phyloP scores from a whole-genome alignment of 176 grass and related monocot genomes.

The Thalia dealbata region DNA sequence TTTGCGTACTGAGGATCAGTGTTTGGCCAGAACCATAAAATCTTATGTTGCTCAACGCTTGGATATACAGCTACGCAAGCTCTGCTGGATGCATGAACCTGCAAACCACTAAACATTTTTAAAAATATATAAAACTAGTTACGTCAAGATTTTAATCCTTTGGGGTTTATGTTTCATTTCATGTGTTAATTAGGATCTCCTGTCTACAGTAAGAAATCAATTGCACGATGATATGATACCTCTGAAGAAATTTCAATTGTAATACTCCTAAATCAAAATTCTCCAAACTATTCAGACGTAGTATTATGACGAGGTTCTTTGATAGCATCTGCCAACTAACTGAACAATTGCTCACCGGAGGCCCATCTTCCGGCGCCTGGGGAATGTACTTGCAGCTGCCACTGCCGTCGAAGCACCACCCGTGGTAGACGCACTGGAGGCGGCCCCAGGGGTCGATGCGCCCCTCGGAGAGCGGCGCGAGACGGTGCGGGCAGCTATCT shows the following conservation, averaged over 20 bases:
- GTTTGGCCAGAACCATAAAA: conserved; percentile 87
- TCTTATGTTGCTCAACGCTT: conserved; percentile 58
- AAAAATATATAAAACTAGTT: too few relatives aligned
- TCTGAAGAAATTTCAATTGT: too few relatives aligned
- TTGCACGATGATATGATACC: too few relatives aligned
- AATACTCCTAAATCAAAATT: too few relatives aligned
- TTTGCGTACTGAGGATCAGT: conserved; percentile 38
- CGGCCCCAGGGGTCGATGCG: conserved; percentile 66
- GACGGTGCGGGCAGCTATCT: conserved; percentile 73
- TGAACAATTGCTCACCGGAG: conserved; percentile 20
- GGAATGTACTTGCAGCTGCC: conserved; percentile 78
- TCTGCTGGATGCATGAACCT: conserved; percentile 65
- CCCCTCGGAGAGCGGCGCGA: conserved; percentile 81
- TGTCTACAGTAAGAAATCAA: too few relatives aligned
- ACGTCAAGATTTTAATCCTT: too few relatives aligned
- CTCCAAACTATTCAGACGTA: too few relatives aligned
- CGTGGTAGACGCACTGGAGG: conserved; percentile 92
- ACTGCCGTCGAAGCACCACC: conserved; percentile 94
- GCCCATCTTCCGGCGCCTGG: conserved; percentile 62
- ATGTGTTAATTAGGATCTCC: too few relatives aligned
- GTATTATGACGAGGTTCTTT: neutral
- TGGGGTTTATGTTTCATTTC: too few relatives aligned
- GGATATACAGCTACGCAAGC: conserved; percentile 74
- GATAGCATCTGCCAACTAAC: neutral
- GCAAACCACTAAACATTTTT: neutral